phyloP scores from a whole-genome alignment of 139 green algal genomes.

The Coelastrella sp. region DNA sequence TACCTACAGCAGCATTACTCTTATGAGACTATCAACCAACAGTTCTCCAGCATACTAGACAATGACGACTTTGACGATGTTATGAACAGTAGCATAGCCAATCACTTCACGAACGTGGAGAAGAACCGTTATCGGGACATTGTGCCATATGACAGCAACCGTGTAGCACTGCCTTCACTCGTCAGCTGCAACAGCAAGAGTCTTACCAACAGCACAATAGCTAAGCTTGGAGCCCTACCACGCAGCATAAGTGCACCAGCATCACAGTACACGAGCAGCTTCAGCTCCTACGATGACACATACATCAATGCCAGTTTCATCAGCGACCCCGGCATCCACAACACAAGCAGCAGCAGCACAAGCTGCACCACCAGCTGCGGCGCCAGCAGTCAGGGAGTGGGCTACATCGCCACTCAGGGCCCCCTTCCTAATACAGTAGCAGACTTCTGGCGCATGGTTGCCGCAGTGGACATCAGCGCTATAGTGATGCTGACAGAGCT shows the following conservation, averaged over 20 bases:
- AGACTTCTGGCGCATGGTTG: slow-evolving; percentile 75
- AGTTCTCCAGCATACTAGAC: too few relatives aligned
- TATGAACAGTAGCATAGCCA: too few relatives aligned
- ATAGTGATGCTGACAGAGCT: slow-evolving; percentile 77
- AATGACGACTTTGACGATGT: too few relatives aligned
- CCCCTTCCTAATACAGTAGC: slow-evolving; percentile 25
- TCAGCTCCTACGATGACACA: too few relatives aligned
- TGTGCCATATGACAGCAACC: too few relatives aligned
- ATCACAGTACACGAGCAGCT: background rate
- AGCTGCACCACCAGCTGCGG: background rate
- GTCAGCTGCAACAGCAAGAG: background rate
- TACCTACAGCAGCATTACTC: too few relatives aligned
- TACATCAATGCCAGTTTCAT: too few relatives aligned
- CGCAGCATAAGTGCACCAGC: background rate
- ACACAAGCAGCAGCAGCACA: background rate
- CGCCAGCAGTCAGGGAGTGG: background rate
- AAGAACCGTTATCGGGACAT: too few relatives aligned
- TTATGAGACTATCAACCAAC: too few relatives aligned
- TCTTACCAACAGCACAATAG: background rate
- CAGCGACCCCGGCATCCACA: background rate
- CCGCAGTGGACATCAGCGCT: slow-evolving; percentile 48
- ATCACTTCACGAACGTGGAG: too few relatives aligned
- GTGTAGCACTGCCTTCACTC: too few relatives aligned
- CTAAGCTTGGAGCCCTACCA: background rate
- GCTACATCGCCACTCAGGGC: slow-evolving; percentile 26